These are phyloP conservation scores for Pyracantha coccinea DNA, from an alignment of 331 rosid genomes.

Conservation along the genomic window DNA sequence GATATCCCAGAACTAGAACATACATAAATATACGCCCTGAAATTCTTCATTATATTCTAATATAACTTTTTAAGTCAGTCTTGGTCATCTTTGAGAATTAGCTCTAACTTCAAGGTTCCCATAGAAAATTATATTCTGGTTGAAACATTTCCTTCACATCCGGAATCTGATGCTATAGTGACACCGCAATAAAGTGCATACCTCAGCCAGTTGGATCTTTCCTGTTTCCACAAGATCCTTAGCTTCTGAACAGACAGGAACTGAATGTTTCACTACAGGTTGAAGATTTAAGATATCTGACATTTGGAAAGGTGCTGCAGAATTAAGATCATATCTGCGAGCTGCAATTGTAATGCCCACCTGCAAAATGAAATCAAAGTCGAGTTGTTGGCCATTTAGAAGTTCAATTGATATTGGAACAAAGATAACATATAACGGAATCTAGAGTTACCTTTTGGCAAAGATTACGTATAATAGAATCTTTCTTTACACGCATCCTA, in stretches of 20 bases:
- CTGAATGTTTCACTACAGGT: constrained; percentile 95
- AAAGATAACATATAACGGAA: too few relatives aligned
- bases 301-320: constrained; percentile 68
- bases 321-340: constrained; percentile 70
- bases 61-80: not conserved
- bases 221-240: constrained; percentile 98
- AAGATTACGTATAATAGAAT: constrained; percentile 89
- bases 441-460: constrained; percentile 64
- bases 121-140: not conserved
- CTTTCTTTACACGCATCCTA: constrained; percentile 55
- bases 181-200: constrained; percentile 9
- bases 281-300: constrained; percentile 77
- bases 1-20: not conserved
- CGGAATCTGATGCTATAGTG: not conserved
- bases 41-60: not conserved
- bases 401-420: not conserved
- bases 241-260: constrained; percentile 93
- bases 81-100: not conserved
- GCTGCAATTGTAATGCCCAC: constrained; percentile 83
- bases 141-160: not conserved
- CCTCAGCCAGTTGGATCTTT: constrained; percentile 96
- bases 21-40: not conserved
- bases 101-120: not conserved
- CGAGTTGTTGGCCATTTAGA: not conserved
- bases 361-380: constrained; percentile 31